These are phyloP conservation scores for Arthrinium puccinioides DNA, from an alignment of 2,329 filamentous ascomycete genomes.

Conservation along the genomic window DNA sequence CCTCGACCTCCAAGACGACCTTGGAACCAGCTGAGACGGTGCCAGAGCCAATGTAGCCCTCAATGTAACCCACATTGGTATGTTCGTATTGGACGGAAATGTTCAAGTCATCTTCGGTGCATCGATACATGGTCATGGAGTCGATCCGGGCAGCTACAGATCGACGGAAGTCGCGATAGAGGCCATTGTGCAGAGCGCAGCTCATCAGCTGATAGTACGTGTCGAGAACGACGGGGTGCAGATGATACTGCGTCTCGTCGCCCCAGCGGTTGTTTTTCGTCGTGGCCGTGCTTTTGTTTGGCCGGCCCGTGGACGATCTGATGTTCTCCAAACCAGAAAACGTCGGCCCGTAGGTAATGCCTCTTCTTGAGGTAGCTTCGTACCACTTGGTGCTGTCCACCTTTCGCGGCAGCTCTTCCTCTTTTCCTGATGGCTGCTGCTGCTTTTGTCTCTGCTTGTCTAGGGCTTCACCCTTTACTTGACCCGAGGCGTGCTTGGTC, in stretches of 20 bases:
- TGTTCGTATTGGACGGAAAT: not conserved
- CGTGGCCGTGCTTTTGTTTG: not conserved
- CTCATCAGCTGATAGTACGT: too few species aligned
- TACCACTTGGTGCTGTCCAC: not conserved
- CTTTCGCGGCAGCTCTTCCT: not conserved
- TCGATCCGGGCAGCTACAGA: not conserved
- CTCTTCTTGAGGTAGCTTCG: not conserved
- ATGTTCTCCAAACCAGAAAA: not conserved
- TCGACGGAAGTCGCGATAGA: too few species aligned
- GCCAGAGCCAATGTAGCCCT: not conserved
- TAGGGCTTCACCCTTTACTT: not conserved
- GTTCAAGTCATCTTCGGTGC: too few species aligned
- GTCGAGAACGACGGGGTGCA: not conserved
- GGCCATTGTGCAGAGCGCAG: not conserved
- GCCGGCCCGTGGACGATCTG: not conserved
- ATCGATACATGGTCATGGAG: not conserved
- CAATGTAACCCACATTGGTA: not conserved
- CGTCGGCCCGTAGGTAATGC: not conserved
- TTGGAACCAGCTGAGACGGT: not conserved
- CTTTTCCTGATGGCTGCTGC: not conserved
- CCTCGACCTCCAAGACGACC: not conserved
- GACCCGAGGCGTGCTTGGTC: not conserved
- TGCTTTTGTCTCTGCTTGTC: not conserved
- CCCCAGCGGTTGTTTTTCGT: not conserved
- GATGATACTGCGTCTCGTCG: not conserved